A percentile compares a stretch with the other conserved stretches of the same genome.
phyloP scores from a whole-genome alignment of 176 grass and related monocot species.

The Musa schizocarpa region DNA sequence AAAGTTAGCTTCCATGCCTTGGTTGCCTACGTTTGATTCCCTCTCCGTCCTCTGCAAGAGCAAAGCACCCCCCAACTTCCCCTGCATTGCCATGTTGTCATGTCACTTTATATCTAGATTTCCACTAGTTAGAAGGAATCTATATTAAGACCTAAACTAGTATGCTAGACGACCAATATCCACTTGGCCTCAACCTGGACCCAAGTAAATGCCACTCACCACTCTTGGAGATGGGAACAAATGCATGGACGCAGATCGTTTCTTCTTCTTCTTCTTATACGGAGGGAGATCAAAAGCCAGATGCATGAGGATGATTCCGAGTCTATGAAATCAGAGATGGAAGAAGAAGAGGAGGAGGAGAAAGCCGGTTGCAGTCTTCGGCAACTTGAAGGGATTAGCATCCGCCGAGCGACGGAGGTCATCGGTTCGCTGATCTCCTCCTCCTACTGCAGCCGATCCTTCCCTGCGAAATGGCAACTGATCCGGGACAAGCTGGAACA shows the following conservation, averaged over 20 bases:
- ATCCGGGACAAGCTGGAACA: slow-evolving; percentile 55
- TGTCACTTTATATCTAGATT: neutral
- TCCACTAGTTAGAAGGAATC: neutral
- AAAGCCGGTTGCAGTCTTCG: no score
- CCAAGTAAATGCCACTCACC: no score
- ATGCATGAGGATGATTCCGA: neutral
- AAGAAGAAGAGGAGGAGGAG: neutral
- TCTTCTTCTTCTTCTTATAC: no score
- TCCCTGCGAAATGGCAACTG: slow-evolving; percentile 75
- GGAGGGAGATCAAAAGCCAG: no score
- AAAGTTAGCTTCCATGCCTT: no score
- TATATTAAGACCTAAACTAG: no score
- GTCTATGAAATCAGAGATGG: slow-evolving; percentile 13
- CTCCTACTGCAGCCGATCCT: slow-evolving; percentile 43
- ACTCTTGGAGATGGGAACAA: no score
- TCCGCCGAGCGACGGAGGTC: slow-evolving; percentile 14
- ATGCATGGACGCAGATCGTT: neutral
- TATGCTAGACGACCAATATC: neutral
- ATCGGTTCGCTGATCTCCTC: slow-evolving; percentile 29
- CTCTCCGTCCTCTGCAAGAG: no score
- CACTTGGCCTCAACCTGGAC: neutral
- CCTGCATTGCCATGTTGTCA: no score
- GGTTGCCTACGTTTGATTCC: no score
- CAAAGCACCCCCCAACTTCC: no score
- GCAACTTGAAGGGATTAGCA: neutral